Evolutionary conservation across 495 filamentous ascomycete genomes (phyloP).

Genomic region (Chaetomium cochliodes): DNA sequence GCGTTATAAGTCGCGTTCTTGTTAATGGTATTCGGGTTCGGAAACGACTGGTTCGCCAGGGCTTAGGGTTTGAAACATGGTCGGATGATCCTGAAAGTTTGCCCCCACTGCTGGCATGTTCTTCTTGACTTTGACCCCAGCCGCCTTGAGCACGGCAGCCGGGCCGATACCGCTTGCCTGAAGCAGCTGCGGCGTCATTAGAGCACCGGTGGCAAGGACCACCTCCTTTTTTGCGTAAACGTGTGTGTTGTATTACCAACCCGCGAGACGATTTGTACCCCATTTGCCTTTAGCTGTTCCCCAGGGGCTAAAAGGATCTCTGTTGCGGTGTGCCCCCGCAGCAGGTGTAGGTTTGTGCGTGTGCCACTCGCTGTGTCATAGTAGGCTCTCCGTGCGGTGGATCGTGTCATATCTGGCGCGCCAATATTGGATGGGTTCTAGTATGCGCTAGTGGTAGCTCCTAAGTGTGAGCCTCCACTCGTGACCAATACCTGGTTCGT

Average conservation of each 20-base stretch:
- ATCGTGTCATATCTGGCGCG: slow-evolving; percentile 20
- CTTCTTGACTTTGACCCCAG: slow-evolving; percentile 41
- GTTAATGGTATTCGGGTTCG: slow-evolving; percentile 14
- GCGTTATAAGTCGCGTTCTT: slow-evolving; percentile 42
- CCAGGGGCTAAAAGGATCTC: no score
- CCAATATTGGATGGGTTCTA: neutral
- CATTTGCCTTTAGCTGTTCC: slow-evolving; percentile 25
- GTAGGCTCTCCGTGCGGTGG: slow-evolving; percentile 22
- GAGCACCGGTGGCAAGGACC: slow-evolving; percentile 51
- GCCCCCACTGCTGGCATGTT: slow-evolving; percentile 38
- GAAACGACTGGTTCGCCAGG: slow-evolving; percentile 1
- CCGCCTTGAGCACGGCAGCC: slow-evolving; percentile 35
- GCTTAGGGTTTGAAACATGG: neutral
- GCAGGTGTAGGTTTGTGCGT: slow-evolving; percentile 41
- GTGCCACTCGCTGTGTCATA: slow-evolving; percentile 23
- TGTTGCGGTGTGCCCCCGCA: slow-evolving; percentile 23
- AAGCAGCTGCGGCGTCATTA: slow-evolving; percentile 53
- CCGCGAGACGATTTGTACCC: slow-evolving; percentile 23
- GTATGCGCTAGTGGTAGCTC: neutral
- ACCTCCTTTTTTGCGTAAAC: slow-evolving; percentile 47
- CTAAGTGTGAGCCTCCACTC: no score
- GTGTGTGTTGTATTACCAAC: slow-evolving; percentile 4
- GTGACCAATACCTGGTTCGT: no score
- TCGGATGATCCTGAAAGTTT: slow-evolving; percentile 35
- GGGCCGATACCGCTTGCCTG: slow-evolving; percentile 53